These are phyloP conservation scores for Tuber borchii DNA, from an alignment of 495 filamentous ascomycete genomes.

Conservation along the genomic window DNA sequence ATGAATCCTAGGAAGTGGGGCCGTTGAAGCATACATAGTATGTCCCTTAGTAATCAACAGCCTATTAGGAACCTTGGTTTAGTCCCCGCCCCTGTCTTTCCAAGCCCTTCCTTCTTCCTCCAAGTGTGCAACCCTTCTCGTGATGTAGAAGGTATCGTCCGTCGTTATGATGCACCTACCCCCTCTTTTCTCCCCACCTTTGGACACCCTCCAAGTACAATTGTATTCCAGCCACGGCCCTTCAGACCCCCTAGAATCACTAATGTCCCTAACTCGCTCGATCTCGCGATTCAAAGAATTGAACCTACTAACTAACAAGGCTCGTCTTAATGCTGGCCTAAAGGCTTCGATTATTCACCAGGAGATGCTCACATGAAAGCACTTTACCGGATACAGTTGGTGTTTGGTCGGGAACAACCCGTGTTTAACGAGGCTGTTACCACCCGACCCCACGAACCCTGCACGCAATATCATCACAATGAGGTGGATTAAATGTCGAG, in stretches of 20 bases:
- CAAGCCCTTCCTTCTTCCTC: too few relatives aligned
- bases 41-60: background rate
- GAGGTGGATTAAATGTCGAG: background rate
- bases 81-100: background rate
- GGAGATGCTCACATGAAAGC: background rate
- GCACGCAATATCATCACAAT: background rate
- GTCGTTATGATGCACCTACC: background rate
- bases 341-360: background rate
- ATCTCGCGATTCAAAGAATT: background rate
- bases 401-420: too few relatives aligned
- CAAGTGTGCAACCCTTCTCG: too few relatives aligned
- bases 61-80: background rate
- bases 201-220: background rate
- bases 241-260: background rate
- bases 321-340: background rate
- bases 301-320: background rate
- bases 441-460: background rate
- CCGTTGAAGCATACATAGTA: background rate
- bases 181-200: background rate
- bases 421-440: background rate
- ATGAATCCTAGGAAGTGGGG: background rate
- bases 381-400: background rate
- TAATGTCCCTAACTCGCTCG: background rate
- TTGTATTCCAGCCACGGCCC: background rate
- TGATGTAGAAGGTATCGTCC: background rate